Conservation (phyloP, 345 rosid species). For the Lumnitzera littorea region DNA sequence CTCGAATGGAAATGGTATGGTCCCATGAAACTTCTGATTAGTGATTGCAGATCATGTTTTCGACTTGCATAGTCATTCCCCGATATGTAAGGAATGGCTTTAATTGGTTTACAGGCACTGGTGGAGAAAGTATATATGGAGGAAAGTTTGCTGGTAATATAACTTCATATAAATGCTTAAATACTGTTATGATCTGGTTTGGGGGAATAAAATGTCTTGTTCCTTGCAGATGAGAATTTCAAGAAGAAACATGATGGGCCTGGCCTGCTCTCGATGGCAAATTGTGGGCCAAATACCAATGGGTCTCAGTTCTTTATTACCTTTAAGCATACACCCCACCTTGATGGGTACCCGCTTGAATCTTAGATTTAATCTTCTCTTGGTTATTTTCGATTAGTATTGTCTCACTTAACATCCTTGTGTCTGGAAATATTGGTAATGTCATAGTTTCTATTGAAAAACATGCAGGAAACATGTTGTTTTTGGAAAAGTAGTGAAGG, state of each 20-base stretch:
- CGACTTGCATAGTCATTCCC: constrained; percentile 36
- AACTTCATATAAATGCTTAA: constrained; percentile 4
- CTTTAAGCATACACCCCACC: constrained; percentile 78
- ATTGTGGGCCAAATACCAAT: constrained; percentile 83
- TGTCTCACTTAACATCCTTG: not conserved
- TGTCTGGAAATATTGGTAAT: not conserved
- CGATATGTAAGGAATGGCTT: constrained; percentile 44
- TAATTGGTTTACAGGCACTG: constrained; percentile 95
- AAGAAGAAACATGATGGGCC: constrained; percentile 67
- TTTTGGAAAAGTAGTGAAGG: constrained; percentile 82
- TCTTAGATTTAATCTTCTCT: not conserved
- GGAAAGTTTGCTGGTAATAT: constrained; percentile 83
- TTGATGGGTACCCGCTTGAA: constrained; percentile 57
- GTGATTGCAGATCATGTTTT: constrained; percentile 25
- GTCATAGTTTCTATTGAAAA: constrained; percentile 3
- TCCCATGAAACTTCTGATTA: constrained; percentile 11
- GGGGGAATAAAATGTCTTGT: constrained; percentile 2
- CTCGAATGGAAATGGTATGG: constrained; percentile 82
- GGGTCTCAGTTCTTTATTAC: constrained; percentile 95
- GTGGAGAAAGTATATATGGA: constrained; percentile 97
- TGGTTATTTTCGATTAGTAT: not conserved
- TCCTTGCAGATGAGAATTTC: constrained; percentile 78
- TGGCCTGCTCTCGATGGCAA: constrained; percentile 95
- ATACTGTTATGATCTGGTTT: constrained; percentile 2
- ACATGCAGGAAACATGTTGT: constrained; percentile 86